phyloP scores from a whole-genome alignment of 2,329 filamentous ascomycete genomes.

The Escovopsis sp. region DNA sequence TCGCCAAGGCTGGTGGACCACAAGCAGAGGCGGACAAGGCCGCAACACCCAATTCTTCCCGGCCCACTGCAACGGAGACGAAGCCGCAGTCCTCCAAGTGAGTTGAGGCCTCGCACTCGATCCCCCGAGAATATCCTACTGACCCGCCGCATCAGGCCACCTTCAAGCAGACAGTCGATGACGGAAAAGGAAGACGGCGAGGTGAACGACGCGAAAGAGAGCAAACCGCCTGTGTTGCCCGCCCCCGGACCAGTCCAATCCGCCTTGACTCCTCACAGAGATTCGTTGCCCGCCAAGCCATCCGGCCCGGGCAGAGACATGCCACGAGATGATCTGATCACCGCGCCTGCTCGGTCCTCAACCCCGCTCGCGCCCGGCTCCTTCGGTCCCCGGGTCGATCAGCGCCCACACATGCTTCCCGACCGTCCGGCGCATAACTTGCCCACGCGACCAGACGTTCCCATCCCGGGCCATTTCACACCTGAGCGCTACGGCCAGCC shows the following conservation, averaged over 20 bases:
- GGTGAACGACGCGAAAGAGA: constrained; percentile 43
- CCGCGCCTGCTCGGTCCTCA: constrained; percentile 12
- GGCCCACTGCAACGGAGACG: constrained; percentile 49
- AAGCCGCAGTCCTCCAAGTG: constrained; percentile 36
- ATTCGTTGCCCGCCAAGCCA: constrained; percentile 20
- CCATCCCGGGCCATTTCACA: constrained; percentile 32
- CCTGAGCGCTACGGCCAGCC: constrained; percentile 31
- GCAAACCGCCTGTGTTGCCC: constrained; percentile 7
- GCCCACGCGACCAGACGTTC: constrained; percentile 44
- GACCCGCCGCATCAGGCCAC: constrained; percentile 9
- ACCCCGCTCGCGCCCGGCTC: constrained; percentile 12
- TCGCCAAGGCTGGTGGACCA: constrained; percentile 14
- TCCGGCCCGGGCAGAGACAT: constrained; percentile 13
- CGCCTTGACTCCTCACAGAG: constrained; percentile 13
- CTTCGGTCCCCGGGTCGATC: constrained; percentile 13
- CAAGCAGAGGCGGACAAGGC: constrained; percentile 17
- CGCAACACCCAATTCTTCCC: constrained; percentile 29
- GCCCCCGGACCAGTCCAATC: neutral
- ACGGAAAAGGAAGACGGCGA: constrained; percentile 58
- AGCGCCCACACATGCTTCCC: constrained; percentile 21
- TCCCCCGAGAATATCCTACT: constrained; percentile 8
- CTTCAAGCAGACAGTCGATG: constrained; percentile 8
- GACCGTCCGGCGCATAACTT: constrained; percentile 26
- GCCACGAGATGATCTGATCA: constrained; percentile 11
- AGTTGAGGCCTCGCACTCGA: too few relatives aligned